phyloP scores from a whole-genome alignment of 768 basidiomycete species.

The Pisolithus albus region DNA sequence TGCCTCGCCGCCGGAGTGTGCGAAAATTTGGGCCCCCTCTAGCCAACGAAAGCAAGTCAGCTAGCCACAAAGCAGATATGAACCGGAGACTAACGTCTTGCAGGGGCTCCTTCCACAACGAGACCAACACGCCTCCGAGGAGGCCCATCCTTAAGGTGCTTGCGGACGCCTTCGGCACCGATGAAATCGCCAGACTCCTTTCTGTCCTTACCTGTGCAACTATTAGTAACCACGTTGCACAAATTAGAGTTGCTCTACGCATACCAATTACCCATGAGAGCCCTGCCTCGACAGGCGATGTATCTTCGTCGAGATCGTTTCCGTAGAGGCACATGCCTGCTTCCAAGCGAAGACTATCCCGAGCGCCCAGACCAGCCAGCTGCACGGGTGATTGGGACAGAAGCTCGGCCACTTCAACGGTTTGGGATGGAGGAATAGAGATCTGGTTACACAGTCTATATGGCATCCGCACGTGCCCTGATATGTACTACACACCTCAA shows the following conservation, averaged over 20 bases:
- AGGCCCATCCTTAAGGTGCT: conserved; percentile 76
- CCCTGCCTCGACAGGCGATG: conserved; percentile 85
- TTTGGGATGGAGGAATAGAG: conserved; percentile 76
- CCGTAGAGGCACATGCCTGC: conserved; percentile 98
- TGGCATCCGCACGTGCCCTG: background rate
- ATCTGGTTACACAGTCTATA: conserved; percentile 44
- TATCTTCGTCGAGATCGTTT: conserved; percentile 83
- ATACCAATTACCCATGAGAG: conserved; percentile 89
- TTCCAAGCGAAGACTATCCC: conserved; percentile 91
- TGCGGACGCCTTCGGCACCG: conserved; percentile 65
- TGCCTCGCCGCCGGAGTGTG: conserved; percentile 44
- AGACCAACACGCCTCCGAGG: conserved; percentile 74
- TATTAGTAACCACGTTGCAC: background rate
- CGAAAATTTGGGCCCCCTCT: conserved; percentile 78
- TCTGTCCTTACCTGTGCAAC: conserved; percentile 67
- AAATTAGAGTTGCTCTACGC: conserved; percentile 11
- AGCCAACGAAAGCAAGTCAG: no score
- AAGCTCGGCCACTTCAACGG: conserved; percentile 59
- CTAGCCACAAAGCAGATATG: no score
- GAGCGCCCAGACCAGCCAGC: conserved; percentile 83
- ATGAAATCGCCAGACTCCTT: conserved; percentile 67
- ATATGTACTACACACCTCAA: conserved; percentile 55
- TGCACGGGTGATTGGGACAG: conserved; percentile 63
- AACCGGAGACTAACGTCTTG: conserved; percentile 22
- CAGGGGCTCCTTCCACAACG: conserved; percentile 77